Base-by-base conservation (phyloP, 1,139 yeast species). In the Candida sp. region DNA sequence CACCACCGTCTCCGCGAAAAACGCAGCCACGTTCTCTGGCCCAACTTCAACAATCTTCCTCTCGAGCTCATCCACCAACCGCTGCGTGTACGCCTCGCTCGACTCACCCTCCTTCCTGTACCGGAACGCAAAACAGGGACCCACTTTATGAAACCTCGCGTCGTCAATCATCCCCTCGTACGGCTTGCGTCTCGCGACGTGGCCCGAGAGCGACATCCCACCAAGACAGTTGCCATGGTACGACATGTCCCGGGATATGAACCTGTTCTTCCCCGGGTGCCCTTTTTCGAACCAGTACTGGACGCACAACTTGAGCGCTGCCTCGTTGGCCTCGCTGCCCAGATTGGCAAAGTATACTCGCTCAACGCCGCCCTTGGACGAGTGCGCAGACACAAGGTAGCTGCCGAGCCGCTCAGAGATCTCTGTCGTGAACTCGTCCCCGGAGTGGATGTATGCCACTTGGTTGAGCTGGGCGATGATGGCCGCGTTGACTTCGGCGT, bases 1-100 rank as follows among this genome's bases (percentile, higher is more conserved):
- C 43, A 84, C 77, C 39, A 84, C 71, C 9, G 88, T 81, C 66
- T 84, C 88, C 53, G 78, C 70, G 49, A 81, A 70, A 48, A 83
- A 72, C 11, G 83, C 81, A 31, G 83, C 82, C 54, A 84, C 73
- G 6, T 84, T 82, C 5, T 55, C 55, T 2, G 64, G 56, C 2
- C 63, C 64, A 5, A 57, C 46, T 22, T 49, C 56, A 9, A 59
- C 32, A 7, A 62, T 57, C n/a, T 57, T 55, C 31, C 53, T 51
- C 48, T 62, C 65, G 12, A 62, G 51, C 46, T 60, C 61, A 39
- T 53, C 43, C 12, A 58, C 49, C 23, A 62, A 51, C 27, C 63
- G 48, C 23, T 44, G 9, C 4, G 26, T 25, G 30, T 59, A 62
- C 26, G 54, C 53, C 5, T 50, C 57, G 32, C 41, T 54, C 3